Evolutionary conservation across 2,329 filamentous ascomycete species (phyloP).

Genomic region (Stenocarpella maydis): DNA sequence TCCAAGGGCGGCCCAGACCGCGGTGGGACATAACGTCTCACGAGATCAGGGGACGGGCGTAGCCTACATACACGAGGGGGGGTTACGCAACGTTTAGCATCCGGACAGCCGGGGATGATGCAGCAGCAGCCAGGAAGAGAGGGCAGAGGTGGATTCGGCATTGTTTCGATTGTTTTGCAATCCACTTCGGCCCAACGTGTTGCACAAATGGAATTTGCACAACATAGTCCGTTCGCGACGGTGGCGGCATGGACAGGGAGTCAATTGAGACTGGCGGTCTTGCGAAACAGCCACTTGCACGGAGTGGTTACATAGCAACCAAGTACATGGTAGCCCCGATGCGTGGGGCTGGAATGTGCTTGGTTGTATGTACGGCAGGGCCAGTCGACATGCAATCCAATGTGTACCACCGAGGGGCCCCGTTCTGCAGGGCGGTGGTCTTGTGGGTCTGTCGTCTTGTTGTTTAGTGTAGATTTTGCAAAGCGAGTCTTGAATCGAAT

Average conservation of each 20-base stretch:
- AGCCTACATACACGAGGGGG: no score
- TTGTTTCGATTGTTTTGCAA: slow-evolving; percentile 17
- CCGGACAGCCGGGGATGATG: no score
- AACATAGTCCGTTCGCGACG: slow-evolving; percentile 8
- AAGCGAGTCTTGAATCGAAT: slow-evolving; percentile 12
- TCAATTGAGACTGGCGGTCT: slow-evolving; percentile 14
- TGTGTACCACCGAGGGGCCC: not conserved
- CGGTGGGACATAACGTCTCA: not conserved
- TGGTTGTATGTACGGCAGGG: not conserved
- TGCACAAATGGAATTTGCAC: not conserved
- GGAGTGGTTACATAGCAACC: no score
- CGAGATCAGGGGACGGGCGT: no score
- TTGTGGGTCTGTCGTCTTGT: not conserved
- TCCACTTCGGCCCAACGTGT: not conserved
- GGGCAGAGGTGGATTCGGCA: no score
- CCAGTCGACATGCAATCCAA: not conserved
- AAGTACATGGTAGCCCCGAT: no score
- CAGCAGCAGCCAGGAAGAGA: no score
- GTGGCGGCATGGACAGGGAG: not conserved
- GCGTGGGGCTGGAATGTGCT: slow-evolving; percentile 7
- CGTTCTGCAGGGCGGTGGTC: not conserved
- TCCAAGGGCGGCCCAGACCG: slow-evolving; percentile 11
- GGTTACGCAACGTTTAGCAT: not conserved
- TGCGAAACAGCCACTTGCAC: slow-evolving; percentile 1
- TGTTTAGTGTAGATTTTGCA: not conserved